Conservation (phyloP, 345 rosid genomes). For the Camelina neglecta region DNA sequence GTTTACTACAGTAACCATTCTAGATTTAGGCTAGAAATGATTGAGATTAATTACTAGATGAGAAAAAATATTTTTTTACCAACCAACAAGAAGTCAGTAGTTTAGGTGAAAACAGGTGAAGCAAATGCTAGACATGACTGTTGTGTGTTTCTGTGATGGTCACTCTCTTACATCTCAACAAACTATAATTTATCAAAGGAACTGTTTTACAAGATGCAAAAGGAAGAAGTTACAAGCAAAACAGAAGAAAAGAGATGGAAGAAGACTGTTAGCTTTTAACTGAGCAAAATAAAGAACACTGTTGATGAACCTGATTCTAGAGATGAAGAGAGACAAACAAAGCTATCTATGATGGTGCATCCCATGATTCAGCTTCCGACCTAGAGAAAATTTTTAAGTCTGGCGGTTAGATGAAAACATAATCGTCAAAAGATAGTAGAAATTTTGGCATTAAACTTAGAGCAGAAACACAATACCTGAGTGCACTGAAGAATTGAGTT, state of each 20-base stretch:
- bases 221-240: neutral
- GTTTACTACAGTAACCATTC: neutral
- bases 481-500: conserved; percentile 2
- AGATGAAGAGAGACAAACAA: neutral
- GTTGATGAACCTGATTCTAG: conserved; percentile 4
- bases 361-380: conserved; percentile 21
- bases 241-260: conserved; percentile 4
- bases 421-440: neutral
- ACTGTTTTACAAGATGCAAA: conserved; percentile 6
- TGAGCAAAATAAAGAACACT: conserved; percentile 6
- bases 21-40: neutral
- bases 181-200: neutral
- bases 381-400: conserved; percentile 10
- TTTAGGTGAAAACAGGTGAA: conserved; percentile 33
- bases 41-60: conserved; percentile 1
- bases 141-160: neutral
- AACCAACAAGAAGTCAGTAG: conserved; percentile 32
- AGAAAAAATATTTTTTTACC: neutral
- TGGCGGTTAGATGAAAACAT: conserved; percentile 13
- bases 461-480: conserved; percentile 26
- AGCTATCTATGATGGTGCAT: conserved; percentile 1
- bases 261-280: conserved; percentile 18
- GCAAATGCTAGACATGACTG: neutral
- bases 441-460: neutral
- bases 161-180: conserved; percentile 30